Conservation (phyloP, 345 rosid genomes). For the Lagerstroemia speciosa region DNA sequence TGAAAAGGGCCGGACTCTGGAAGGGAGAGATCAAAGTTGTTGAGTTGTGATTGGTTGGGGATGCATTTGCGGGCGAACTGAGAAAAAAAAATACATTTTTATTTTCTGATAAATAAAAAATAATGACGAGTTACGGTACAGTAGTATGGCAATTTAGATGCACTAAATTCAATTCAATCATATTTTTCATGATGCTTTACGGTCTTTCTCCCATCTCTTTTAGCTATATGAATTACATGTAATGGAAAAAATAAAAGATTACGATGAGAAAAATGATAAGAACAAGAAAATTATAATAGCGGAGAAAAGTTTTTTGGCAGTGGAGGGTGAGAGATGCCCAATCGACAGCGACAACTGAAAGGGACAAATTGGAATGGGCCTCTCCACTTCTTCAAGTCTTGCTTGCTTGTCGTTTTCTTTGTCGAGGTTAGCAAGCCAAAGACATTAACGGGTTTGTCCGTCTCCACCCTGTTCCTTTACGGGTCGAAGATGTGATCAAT, state of each 20-base stretch:
- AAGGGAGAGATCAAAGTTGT: slow-evolving; percentile 39
- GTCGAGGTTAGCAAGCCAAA: neutral
- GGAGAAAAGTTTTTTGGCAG: slow-evolving; percentile 4
- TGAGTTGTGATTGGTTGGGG: slow-evolving; percentile 61
- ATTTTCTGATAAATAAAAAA: neutral
- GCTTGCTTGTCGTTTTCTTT: no score
- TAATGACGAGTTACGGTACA: no score
- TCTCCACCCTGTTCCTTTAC: neutral
- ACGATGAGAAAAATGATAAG: no score
- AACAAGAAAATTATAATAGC: neutral
- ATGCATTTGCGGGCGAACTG: slow-evolving; percentile 24
- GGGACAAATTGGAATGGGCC: slow-evolving; percentile 23
- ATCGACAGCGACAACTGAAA: slow-evolving; percentile 18
- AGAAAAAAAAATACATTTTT: neutral
- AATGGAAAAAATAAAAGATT: no score
- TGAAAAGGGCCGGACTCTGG: neutral
- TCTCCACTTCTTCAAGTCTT: neutral
- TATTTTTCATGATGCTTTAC: no score
- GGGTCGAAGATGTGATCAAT: no score
- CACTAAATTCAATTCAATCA: no score
- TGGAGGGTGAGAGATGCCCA: slow-evolving; percentile 14
- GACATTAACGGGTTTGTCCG: neutral
- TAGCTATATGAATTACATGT: no score
- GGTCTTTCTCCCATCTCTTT: no score
- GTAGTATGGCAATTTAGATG: no score